Evolutionary conservation across 768 basidiomycete species (phyloP), one percentile per base, ranked within the genome.

Genomic region (Pleurotus djamor): DNA sequence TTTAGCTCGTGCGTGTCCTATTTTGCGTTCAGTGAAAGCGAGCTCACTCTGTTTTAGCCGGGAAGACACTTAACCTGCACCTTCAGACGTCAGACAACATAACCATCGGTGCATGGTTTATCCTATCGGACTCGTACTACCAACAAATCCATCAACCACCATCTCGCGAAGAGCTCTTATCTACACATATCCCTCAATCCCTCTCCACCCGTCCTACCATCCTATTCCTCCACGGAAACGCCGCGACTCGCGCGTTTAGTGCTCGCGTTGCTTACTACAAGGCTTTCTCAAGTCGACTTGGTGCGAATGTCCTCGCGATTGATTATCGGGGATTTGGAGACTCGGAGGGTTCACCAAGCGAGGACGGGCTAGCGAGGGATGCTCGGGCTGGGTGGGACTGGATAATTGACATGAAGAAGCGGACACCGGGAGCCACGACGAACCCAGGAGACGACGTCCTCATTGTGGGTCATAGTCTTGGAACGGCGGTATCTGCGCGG

Each of bases 281-380:
- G 14, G 78, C 82, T 0, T 87, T 88, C 66, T 80, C 90, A 0
- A 81, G 86, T 2, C 82, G 88, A 0, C 74, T 92, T 5, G 75
- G 77, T 14, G 83, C 83, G 16, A 96, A 96, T 69, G 87, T 97
- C 12, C 75, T 98, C 28, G 86, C 85, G 1, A 85, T 93, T 37
- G 96, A 98, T 72, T 98, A 98, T 69, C 85, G 96, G 51, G 96
- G 96, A 1, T 98, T 90, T 66, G 96, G 78, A 1, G 95, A 98
- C 67, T 96, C 93, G 57, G 81, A 83, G 1, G 93, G 94, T 0
- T 71, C 72, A 0, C 96, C 96, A 0, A 87, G 83, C 28, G 89
- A 96, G 70, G 71, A 69, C 9, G 96, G 96, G 0, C 75, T 98
- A 0, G 69, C 83, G 0, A 72, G 68, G 2, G 92, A 98, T 67